These are phyloP conservation scores for Coleophoma cylindrospora DNA, from an alignment of 2,329 filamentous ascomycete genomes.

Conservation along the genomic window DNA sequence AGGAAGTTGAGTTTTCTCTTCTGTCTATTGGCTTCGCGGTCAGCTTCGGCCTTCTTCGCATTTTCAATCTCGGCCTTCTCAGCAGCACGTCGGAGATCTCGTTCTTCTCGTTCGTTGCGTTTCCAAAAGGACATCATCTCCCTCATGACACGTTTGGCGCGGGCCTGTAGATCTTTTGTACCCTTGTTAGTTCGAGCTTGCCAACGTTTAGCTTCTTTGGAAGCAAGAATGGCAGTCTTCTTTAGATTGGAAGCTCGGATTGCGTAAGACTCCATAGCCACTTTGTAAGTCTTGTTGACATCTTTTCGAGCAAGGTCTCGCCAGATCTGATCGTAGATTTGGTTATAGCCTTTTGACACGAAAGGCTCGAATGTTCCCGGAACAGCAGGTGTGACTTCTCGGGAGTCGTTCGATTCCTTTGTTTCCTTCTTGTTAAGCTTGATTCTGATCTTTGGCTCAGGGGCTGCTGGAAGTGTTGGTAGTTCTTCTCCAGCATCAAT, in stretches of 20 bases:
- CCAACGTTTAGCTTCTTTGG: slow-evolving; percentile 96
- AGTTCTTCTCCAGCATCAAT: slow-evolving; percentile 74
- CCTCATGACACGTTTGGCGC: slow-evolving; percentile 96
- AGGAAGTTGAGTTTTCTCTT: slow-evolving; percentile 99
- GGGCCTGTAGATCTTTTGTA: slow-evolving; percentile 87
- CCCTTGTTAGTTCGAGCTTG: slow-evolving; percentile 98
- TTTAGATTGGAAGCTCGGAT: slow-evolving; percentile 94
- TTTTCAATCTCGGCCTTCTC: slow-evolving; percentile 96
- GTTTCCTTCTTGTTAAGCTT: slow-evolving; percentile 44
- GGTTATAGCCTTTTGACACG: slow-evolving; percentile 89
- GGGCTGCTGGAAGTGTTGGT: slow-evolving; percentile 39
- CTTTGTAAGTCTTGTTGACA: slow-evolving; percentile 84
- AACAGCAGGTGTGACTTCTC: slow-evolving; percentile 36
- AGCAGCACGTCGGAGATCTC: slow-evolving; percentile 87
- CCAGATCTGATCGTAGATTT: slow-evolving; percentile 97
- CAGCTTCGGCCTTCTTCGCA: slow-evolving; percentile 92
- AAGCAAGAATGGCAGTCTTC: slow-evolving; percentile 94
- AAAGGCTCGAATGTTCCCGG: slow-evolving; percentile 39
- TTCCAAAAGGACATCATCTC: slow-evolving; percentile 99
- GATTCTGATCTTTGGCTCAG: slow-evolving; percentile 51
- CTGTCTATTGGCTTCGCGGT: slow-evolving; percentile 94
- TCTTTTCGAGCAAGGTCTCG: slow-evolving; percentile 91
- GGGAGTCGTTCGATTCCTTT: slow-evolving; percentile 26
- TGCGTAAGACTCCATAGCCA: slow-evolving; percentile 79
- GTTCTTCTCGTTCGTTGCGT: slow-evolving; percentile 94